These are phyloP conservation scores for Cladobotryum mycophilum DNA, from an alignment of 2,329 filamentous ascomycete species.

Conservation along the genomic window DNA sequence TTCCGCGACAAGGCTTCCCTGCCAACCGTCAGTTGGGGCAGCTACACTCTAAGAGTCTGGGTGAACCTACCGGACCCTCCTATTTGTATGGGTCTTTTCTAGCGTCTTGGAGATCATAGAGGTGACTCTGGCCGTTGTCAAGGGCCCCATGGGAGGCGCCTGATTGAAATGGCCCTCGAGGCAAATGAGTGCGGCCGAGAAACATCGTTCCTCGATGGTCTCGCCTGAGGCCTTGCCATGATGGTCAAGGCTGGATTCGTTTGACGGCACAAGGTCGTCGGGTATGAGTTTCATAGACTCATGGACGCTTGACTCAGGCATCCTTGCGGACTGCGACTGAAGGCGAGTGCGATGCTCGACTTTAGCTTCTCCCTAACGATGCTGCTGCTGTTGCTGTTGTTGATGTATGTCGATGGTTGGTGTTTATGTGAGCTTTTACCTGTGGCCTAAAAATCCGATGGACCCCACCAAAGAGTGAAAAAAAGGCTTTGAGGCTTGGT, in stretches of 20 bases:
- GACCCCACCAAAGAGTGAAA: neutral
- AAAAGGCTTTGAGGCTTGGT: constrained; percentile 9
- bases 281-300: constrained; percentile 21
- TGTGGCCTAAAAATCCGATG: neutral
- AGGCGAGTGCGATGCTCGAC: neutral
- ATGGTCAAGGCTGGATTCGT: constrained; percentile 6
- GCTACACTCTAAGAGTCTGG: too few relatives aligned
- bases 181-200: constrained; percentile 54
- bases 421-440: neutral
- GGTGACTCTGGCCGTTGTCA: constrained; percentile 48
- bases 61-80: constrained; percentile 48
- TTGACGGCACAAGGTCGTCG: constrained; percentile 17
- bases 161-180: constrained; percentile 56
- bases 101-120: constrained; percentile 55
- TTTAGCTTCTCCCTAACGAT: neutral
- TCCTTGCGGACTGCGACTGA: neutral
- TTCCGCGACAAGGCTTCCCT: constrained; percentile 57
- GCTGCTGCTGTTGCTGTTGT: constrained; percentile 1
- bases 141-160: constrained; percentile 50
- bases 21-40: neutral
- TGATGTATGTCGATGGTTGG: constrained; percentile 6
- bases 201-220: constrained; percentile 58
- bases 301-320: neutral
- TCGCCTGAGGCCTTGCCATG: constrained; percentile 25
- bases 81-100: constrained; percentile 57